Percentiles rank a stretch among this genome's conserved stretches.
Conservation (phyloP, 768 basidiomycete species). For the Mycena filopes region DNA sequence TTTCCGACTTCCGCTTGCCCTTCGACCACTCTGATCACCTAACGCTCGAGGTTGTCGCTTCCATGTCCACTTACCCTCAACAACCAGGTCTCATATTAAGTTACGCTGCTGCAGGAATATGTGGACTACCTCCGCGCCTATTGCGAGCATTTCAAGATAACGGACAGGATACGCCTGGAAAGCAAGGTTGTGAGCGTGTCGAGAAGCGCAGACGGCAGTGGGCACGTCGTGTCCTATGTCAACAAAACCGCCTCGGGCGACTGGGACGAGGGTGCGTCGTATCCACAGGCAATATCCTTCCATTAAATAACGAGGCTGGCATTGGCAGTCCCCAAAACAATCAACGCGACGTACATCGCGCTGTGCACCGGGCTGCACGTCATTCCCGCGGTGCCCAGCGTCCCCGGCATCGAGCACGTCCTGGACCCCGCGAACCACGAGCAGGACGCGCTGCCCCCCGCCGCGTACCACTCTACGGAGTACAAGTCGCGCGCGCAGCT, state of each 20-base stretch:
- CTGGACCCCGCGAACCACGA: constrained; percentile 33
- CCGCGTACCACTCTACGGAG: constrained; percentile 58
- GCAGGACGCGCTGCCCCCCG: constrained; percentile 33
- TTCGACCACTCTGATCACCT: constrained; percentile 58
- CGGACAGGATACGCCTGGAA: constrained; percentile 47
- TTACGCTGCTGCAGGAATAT: constrained; percentile 49
- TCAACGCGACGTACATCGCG: constrained; percentile 54
- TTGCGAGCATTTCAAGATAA: constrained; percentile 53
- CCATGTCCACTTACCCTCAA: no score
- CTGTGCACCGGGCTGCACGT: constrained; percentile 70
- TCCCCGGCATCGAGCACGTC: constrained; percentile 60
- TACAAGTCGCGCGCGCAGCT: constrained; percentile 63
- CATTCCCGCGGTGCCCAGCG: constrained; percentile 57
- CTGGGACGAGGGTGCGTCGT: constrained; percentile 36
- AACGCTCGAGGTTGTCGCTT: constrained; percentile 48
- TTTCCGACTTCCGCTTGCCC: constrained; percentile 68
- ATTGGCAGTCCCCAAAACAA: constrained; percentile 38
- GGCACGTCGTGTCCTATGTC: constrained; percentile 51
- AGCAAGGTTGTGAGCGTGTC: constrained; percentile 53
- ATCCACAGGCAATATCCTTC: background rate
- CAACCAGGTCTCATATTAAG: no score
- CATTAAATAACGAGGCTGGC: no score
- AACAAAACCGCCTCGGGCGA: constrained; percentile 32
- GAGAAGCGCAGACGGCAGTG: constrained; percentile 43
- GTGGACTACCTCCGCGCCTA: constrained; percentile 62